Evolutionary conservation across 768 basidiomycete genomes (phyloP).

Genomic region (Lactarius hatsudake): DNA sequence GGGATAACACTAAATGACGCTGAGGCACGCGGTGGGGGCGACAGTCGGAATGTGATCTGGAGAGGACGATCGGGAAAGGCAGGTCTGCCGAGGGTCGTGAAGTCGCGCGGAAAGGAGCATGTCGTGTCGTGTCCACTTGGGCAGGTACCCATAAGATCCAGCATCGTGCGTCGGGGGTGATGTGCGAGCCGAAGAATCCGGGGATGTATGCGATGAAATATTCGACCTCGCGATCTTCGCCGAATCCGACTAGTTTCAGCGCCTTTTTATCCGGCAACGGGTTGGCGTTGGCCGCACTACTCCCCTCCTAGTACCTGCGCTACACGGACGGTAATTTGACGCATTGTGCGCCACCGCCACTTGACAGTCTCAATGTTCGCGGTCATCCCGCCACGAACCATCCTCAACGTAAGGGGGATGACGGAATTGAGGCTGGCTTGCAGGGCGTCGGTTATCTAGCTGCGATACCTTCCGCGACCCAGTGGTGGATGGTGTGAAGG

Average conservation of each 20-base stretch:
- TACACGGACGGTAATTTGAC: background rate
- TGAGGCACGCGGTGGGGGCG: background rate
- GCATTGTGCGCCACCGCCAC: background rate
- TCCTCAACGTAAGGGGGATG: background rate
- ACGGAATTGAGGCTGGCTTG: background rate
- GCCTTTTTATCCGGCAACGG: background rate
- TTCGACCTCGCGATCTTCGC: background rate
- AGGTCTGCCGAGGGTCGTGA: background rate
- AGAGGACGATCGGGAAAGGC: background rate
- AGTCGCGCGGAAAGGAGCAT: background rate
- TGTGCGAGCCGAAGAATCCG: background rate
- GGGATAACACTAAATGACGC: background rate
- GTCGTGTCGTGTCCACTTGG: background rate
- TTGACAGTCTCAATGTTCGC: background rate
- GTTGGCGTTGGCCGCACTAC: background rate
- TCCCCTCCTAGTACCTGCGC: background rate
- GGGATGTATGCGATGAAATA: background rate
- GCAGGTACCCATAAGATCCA: background rate
- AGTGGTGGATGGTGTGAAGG: background rate
- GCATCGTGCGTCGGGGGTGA: background rate
- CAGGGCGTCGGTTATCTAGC: background rate
- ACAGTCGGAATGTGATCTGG: background rate
- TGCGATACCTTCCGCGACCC: background rate
- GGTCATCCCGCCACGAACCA: background rate
- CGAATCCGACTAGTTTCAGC: background rate